Evolutionary conservation across 2,329 filamentous ascomycete species (phyloP), one percentile per base, ranked within the genome.

Genomic region (Botrytis cinerea): DNA sequence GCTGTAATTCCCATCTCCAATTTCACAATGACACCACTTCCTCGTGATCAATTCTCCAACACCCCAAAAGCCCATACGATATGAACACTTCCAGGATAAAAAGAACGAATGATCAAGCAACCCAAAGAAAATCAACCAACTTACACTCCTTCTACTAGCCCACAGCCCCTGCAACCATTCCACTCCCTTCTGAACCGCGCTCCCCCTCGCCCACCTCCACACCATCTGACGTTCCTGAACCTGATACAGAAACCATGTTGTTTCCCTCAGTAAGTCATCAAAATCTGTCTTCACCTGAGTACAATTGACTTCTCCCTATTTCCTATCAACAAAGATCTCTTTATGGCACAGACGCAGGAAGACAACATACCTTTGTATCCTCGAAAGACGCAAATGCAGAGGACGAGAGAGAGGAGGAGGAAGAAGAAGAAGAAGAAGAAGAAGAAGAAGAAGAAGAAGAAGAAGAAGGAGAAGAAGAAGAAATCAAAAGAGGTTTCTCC

Each of bases 141-240:
- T 66, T 68, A 81, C 80, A 35, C 71, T 71, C 35, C 66, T 76
- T 73, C 80, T 75, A 76, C 79, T 80, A 70, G 80, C 80, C 80
- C 80, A 81, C 40, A 81, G 70, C 9, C 75, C 73, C 74, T 81
- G 80, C 74, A 81, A 73, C 76, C 77, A 80, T 8, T 68, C 74
- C 51, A 81, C 51, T 1, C 71, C 75, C 60, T 77, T 74, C 73
- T 75, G 77, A 14, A 80, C 77, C 18, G 57, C 63, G 69, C 78
- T 78, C 10, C 76, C 67, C 12, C 40, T 51, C 22, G 68, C 67
- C 77, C 77, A 80, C 3, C 62, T 60, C 72, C 74, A 78, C 10
- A 48, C 38, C 74, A 77, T 75, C 75, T 81, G 77, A 38, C 66
- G 73, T 48, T 80, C 78, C 38, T 81, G 78, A 7, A 81, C 74